Percentiles rank a stretch among this genome's conserved stretches.
Evolutionary conservation across 495 filamentous ascomycete genomes (phyloP).

Genomic region (Neurospora sp.): DNA sequence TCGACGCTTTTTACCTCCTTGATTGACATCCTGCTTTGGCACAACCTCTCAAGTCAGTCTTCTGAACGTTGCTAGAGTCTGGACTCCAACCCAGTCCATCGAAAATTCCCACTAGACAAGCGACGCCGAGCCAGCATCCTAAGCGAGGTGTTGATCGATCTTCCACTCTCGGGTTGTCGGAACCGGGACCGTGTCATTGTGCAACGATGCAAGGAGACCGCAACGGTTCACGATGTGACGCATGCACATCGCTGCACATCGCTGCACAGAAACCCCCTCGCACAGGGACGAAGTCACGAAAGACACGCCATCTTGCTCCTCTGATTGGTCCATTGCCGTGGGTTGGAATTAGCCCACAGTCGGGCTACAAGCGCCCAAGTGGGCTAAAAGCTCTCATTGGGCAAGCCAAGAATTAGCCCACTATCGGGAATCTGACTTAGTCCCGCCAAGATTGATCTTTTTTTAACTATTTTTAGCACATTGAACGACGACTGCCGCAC

Average conservation of each 20-base stretch:
- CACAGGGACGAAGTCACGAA: not conserved
- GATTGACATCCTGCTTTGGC: not conserved
- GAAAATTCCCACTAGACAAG: not conserved
- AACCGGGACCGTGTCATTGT: not conserved
- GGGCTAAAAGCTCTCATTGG: slow-evolving; percentile 19
- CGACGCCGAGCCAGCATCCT: not conserved
- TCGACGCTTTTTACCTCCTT: not conserved
- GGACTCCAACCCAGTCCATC: not conserved
- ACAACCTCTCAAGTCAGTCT: not conserved
- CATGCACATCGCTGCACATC: not conserved
- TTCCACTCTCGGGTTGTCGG: not conserved
- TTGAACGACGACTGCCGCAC: not conserved
- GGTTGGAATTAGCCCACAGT: slow-evolving; percentile 8
- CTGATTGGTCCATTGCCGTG: slow-evolving; percentile 8
- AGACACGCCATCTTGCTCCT: not conserved
- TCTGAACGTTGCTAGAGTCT: not conserved
- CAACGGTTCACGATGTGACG: not conserved
- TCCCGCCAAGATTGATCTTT: slow-evolving; percentile 13
- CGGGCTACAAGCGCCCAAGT: slow-evolving; percentile 12
- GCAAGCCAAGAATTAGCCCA: slow-evolving; percentile 18
- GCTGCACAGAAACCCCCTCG: not conserved
- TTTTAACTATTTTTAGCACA: slow-evolving; percentile 27
- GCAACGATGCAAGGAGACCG: not conserved
- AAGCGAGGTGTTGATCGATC: not conserved
- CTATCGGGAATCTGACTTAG: slow-evolving; percentile 12